phyloP scores from a whole-genome alignment of 2,329 filamentous ascomycete species.

The Colletotrichum trifolii region DNA sequence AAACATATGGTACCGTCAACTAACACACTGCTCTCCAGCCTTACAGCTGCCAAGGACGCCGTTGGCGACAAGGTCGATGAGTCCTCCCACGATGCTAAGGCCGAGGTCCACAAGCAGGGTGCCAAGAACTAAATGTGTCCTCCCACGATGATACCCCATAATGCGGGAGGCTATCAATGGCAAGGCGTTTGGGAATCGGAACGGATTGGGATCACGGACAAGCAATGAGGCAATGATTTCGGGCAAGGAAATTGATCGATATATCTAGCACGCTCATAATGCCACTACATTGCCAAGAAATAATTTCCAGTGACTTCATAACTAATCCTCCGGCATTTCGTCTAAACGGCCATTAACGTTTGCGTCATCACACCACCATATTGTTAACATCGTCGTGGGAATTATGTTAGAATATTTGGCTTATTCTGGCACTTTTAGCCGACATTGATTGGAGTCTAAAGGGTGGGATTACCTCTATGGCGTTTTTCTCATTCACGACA shows the following conservation, averaged over 20 bases:
- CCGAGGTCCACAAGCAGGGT: constrained; percentile 53
- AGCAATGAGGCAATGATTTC: constrained; percentile 31
- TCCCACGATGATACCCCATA: constrained; percentile 35
- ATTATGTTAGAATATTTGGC: no score
- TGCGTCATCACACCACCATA: no score
- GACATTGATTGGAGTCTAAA: no score
- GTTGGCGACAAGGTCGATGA: constrained; percentile 58
- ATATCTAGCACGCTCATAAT: constrained; percentile 34
- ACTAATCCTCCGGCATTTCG: no score
- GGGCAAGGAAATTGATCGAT: constrained; percentile 7
- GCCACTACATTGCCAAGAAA: constrained; percentile 32
- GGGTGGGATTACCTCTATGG: no score
- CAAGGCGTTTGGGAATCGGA: constrained; percentile 29
- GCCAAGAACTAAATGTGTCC: constrained; percentile 37
- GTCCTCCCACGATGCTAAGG: constrained; percentile 53
- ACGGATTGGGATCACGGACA: background rate
- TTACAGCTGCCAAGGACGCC: constrained; percentile 61
- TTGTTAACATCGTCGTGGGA: no score
- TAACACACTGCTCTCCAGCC: constrained; percentile 49
- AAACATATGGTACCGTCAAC: constrained; percentile 10
- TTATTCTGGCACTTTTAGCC: no score
- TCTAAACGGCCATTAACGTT: no score
- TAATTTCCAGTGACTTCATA: background rate
- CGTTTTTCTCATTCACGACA: no score
- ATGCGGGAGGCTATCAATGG: constrained; percentile 30